Base-by-base conservation (phyloP, 495 filamentous ascomycete species). In the Neurospora hispaniola region DNA sequence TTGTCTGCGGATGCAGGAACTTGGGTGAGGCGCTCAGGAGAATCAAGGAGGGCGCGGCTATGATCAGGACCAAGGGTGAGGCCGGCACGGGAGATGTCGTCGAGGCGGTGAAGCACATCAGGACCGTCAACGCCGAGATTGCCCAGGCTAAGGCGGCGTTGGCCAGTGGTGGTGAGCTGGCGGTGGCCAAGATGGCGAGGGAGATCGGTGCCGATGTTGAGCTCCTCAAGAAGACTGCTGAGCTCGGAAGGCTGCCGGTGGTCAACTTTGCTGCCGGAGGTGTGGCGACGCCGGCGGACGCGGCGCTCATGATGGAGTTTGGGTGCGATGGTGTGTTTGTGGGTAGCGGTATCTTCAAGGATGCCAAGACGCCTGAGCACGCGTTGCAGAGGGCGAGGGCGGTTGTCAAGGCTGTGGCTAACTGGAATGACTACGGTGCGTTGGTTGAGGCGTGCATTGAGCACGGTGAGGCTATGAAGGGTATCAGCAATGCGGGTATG, bases 191-290 rank as follows among this genome's bases (percentile, higher is more conserved):
- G 16, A 85, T 90, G 76, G 96, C 96, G 20, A 92, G 94, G 76
- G 92, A 97, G 76, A 84, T 98, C 12, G 92, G 90, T 31, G 88
- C 85, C 31, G 89, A 93, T 27, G 93, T 88, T 73, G 90, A 89
- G 42, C 84, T 99, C 70, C 87, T 99, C 10, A 91, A 91, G 82
- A 88, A 97, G 84, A 93, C 92, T 10, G 96, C 94, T 2, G 88
- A 92, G 86, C 86, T 97, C 75, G 92, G 92, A 71, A 88, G 96
- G 74, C 86, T 99, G 74, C 96, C 96, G 0, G 96, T 99, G 2
- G 96, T 99, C 68, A 99, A 99, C 88, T 99, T 99, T 77, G 96
- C 96, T 4, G 96, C 96, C n/a, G 96, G 96, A 20, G 96, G 96
- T 70, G 90, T 99, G 44, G 96, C 96, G 14, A 99, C 96, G 12